phyloP scores from a whole-genome alignment of 345 rosid genomes.

The Eucalyptus globulus region DNA sequence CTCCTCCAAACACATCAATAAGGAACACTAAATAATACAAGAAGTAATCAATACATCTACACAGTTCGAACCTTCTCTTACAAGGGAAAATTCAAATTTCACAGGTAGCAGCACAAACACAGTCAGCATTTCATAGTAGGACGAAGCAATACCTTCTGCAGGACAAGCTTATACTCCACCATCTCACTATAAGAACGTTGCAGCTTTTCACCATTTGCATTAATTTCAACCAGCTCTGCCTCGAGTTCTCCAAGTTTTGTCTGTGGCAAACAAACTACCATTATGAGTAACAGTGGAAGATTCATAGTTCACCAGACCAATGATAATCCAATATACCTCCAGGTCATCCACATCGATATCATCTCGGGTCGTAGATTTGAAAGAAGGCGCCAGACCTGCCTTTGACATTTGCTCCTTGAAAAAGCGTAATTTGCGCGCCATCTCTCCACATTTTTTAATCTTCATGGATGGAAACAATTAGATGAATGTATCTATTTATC shows the following conservation, averaged over 20 bases:
- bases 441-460: conserved; percentile 91
- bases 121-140: background rate
- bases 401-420: conserved; percentile 87
- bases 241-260: conserved; percentile 86
- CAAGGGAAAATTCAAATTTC: background rate
- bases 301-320: background rate
- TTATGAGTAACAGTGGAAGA: background rate
- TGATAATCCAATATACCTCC: conserved; percentile 32
- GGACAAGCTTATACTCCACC: conserved; percentile 75
- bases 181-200: conserved; percentile 73
- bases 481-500: background rate
- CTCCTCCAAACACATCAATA: background rate
- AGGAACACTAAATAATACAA: background rate
- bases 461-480: background rate
- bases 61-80: background rate
- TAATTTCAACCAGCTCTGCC: conserved; percentile 90
- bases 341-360: conserved; percentile 58
- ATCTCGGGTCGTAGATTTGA: conserved; percentile 13
- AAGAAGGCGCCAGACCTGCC: conserved; percentile 49
- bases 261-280: conserved; percentile 5
- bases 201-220: conserved; percentile 77
- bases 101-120: background rate
- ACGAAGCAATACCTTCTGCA: conserved; percentile 52
- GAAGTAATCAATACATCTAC: background rate
- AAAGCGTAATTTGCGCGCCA: conserved; percentile 79